phyloP scores from a whole-genome alignment of 1,139 yeast species.

The Kurtzmaniella quercitrusa region DNA sequence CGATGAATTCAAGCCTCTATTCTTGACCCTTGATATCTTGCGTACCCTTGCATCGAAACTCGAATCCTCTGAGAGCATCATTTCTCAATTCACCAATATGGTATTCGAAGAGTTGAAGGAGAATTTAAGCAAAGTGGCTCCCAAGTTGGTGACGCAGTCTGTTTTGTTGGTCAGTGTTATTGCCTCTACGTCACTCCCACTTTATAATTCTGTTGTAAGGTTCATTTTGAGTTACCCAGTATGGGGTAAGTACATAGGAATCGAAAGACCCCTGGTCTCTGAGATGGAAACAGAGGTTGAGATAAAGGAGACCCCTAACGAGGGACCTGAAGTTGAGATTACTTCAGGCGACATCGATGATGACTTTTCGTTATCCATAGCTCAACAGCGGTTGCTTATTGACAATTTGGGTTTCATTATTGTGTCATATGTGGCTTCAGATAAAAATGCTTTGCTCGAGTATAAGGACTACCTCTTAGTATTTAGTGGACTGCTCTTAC shows the following conservation, averaged over 20 bases:
- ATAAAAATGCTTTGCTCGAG: slow-evolving; percentile 12
- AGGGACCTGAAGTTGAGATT: slow-evolving; percentile 10
- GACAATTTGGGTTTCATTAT: slow-evolving; percentile 56
- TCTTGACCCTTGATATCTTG: slow-evolving; percentile 48
- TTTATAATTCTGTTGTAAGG: slow-evolving; percentile 46
- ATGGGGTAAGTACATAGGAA: slow-evolving; percentile 36
- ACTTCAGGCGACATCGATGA: slow-evolving; percentile 12
- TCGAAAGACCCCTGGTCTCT: slow-evolving; percentile 12
- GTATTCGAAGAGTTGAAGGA: slow-evolving; percentile 56
- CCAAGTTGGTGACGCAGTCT: slow-evolving; percentile 58
- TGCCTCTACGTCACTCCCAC: slow-evolving; percentile 30
- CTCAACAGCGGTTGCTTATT: slow-evolving; percentile 58
- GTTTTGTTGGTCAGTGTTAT: slow-evolving; percentile 55
- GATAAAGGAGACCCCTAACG: slow-evolving; percentile 4
- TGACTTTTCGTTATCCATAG: slow-evolving; percentile 37
- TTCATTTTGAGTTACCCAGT: slow-evolving; percentile 27
- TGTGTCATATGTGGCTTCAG: slow-evolving; percentile 19
- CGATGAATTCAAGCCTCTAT: slow-evolving; percentile 38
- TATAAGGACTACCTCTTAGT: slow-evolving; percentile 66
- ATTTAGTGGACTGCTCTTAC: slow-evolving; percentile 60
- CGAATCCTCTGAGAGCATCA: slow-evolving; percentile 12
- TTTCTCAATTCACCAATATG: slow-evolving; percentile 31
- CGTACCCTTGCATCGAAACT: slow-evolving; percentile 35
- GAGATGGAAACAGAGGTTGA: slow-evolving; percentile 10
- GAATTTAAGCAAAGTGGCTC: slow-evolving; percentile 45